Evolutionary conservation across 2,329 filamentous ascomycete genomes (phyloP), one percentile per base, ranked within the genome.

Genomic region (Trichoderma sp.): DNA sequence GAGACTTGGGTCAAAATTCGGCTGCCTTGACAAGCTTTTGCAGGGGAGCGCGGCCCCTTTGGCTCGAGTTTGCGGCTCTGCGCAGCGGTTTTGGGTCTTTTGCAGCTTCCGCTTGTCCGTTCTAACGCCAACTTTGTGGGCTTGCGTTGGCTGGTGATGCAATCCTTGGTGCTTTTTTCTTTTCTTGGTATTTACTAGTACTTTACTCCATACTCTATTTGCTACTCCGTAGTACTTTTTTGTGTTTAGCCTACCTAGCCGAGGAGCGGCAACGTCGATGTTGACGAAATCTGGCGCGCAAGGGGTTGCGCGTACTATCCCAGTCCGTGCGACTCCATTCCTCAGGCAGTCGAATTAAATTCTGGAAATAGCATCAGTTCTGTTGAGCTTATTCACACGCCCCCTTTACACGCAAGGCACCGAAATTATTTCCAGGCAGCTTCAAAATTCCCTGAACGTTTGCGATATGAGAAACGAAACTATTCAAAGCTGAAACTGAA

Each of bases 341-440:
- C 53, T 28, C 53, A 57, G 53, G 53, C 53, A 57, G 53, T 26
- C 53, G 53, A 57, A 57, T 26, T 53, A 53, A 53, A 53, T 53
- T 17, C 23, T 57, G 23, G 53, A 57, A 57, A 28, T 57, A 57
- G 53, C 53, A 57, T 8, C 53, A 28, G 26, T 17, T 28, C 15
- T 57, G 3, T 7, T 15, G n/a, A 23, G 36, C n/a, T 28, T 62
- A 63, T 70, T 55, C 47, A 36, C 68, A 39, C 68, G 7, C 68
- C 68, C 68, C 58, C 59, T 34, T 55, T 57, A 9, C 3, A 6
- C 57, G 36, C 59, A 70, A 70, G 68, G 68, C 68, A 70, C 34
- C 68, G 68, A 70, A 32, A 70, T 70, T 70, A 55, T 58, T 43
- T 64, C 47, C 47, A 70, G 68, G 68, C 68, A 70, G 30, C 68